Evolutionary conservation across 176 grass and related monocot genomes (phyloP), one percentile per base, ranked within the genome.

Genomic region (Typha latifolia): DNA sequence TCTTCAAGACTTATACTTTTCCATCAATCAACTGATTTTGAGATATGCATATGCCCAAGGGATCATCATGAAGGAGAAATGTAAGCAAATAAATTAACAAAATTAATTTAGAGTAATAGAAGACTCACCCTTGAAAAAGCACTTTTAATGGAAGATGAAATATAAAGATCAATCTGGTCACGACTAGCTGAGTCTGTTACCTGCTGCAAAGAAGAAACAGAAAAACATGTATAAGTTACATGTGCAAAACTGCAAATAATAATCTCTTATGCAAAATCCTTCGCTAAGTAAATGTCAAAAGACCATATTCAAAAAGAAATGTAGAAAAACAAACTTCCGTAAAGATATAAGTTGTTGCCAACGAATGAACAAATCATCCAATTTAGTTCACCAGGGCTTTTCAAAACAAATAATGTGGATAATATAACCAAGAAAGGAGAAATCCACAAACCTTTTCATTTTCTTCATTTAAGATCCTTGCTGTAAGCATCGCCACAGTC

Each of bases 401-500:
- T 10, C 37, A 43, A 43, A 43, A 43, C 2, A 43, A 10, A 10
- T 43, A 43, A 43, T 43, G 37, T 43, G 7, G 37, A 43, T 43
- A 43, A 43, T 43, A 7, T 7, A 43, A 10, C 37, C 37, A 43
- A 43, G 37, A 43, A 43, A 43, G 37, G 7, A 10, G 37, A 43
- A 43, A 43, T 43, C 37, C 9, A 10, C 18, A 19, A 19, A 59
- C 53, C 81, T 82, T 91, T 19, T 90, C 84, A 79, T 80, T 87
- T 93, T 97, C 94, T 93, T 97, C 89, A 69, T 78, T 72, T 82
- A 97, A 82, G 63, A 97, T 90, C 32, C 94, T 73, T 64, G 81
- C 77, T 66, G 79, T 84, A 53, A 97, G 57, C 81, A 97, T 82
- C 63, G 89, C 89, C 31, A 93, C 86, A 61, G 94, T 89, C 47